Evolutionary conservation across 2,329 filamentous ascomycete genomes (phyloP), one percentile per base, ranked within the genome.

Genomic region (Pseudocercospora macadamiae): DNA sequence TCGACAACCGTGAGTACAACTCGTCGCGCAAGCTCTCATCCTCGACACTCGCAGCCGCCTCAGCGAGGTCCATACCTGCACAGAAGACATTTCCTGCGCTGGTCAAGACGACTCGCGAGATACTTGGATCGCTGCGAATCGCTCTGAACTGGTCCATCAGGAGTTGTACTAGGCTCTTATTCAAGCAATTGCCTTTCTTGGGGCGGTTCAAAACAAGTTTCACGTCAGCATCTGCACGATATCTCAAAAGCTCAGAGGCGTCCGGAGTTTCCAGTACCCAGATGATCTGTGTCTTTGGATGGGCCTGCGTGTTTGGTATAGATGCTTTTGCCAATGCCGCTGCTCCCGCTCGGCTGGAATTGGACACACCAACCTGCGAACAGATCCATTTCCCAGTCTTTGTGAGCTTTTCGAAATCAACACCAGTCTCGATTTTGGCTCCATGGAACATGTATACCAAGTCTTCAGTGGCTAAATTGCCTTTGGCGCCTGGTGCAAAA

Each of bases 401-500:
- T 7, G 54, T 47, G 1, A 70, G 54, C 30, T 60, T 49, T 1
- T 36, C 34, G 9, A 70, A 47, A 39, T 70, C 60, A 12, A 70
- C 53, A 9, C 68, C 68, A 28, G 68, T 70, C 14, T 36, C 14
- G 8, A 70, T 51, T 5, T 66, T 66, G 10, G 65, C 60, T n/a
- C 51, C 25, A 4, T 68, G 47, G 30, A 70, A 64, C 10, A 62
- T 32, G 26, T 70, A 70, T 2, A 67, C 65, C 6, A 70, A 12
- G 30, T 70, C 68, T 37, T 70, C 68, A 2, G 66, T 69, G 2
- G 68, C 64, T 8, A 65, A 49, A 58, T 70, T 70, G 21, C 68
- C 68, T 37, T 63, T 66, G 1, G 68, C 67, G 10, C 68, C 68
- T n/a, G 60, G 61, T 7, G 67, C 67, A 32, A 65, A 69, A 0